Base-by-base conservation (phyloP, 176 grass and related monocot species). In the Phoenix roebelenii region DNA sequence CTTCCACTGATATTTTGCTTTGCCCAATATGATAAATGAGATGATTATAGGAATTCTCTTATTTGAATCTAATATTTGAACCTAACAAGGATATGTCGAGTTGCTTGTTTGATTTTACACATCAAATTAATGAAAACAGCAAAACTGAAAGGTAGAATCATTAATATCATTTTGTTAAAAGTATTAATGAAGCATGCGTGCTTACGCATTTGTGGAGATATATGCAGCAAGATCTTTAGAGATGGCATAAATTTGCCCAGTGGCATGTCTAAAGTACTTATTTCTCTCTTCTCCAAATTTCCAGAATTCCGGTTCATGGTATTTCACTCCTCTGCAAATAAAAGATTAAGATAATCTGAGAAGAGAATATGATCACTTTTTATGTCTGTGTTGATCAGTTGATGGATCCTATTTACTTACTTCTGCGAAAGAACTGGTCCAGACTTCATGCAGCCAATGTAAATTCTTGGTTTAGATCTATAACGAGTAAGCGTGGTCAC, bases 391-490 rank as follows among this genome's bases (percentile, higher is more conserved):
- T 2, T 44, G n/a, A n/a, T n/a, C n/a, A n/a, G n/a, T n/a, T n/a
- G 7, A 44, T 44, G 2, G 4, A 15, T 18, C 18, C 44, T 23
- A 29, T 66, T n/a, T 49, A 25, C 68, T 89, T 71, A 97, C 92
- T 85, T 97, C 30, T 83, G 87, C 7, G 75, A 91, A 1, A 97
- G 72, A 65, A 91, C 93, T 7, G 76, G 93, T 0, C 81, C 93
- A 16, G 93, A 97, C 63, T 97, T 97, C 93, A 97, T 97, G 73
- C 93, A 97, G 23, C 92, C 92, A 22, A 97, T 85, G 64, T 97
- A 97, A 28, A 91, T 79, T 61, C 83, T 84, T 17, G 84, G 87
- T 4, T 62, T 83, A 0, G 80, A 71, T 30, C 87, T 75, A 51
- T 97, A 67, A 16, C 79, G 77, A 2, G 78, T 81, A 44, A 97